Conservation (phyloP, 2,329 filamentous ascomycete genomes). For the Colletotrichum tofieldiae region DNA sequence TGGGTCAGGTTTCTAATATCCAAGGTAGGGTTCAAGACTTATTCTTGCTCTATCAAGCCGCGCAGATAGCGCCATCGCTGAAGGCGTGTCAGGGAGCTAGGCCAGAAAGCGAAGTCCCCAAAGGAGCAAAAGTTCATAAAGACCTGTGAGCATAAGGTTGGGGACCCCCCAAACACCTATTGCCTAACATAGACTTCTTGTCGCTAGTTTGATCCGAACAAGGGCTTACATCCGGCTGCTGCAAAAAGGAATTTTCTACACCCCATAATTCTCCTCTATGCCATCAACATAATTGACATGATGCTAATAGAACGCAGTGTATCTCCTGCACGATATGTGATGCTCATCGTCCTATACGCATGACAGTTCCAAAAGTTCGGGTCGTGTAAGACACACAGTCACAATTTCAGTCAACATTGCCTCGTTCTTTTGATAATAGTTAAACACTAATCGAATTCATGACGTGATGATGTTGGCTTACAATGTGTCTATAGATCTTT, state of each 20-base stretch:
- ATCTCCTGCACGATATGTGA: neutral
- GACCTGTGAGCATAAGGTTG: neutral
- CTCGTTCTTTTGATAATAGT: neutral
- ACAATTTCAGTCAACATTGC: neutral
- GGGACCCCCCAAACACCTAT: too few species aligned
- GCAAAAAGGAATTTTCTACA: too few species aligned
- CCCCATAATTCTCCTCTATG: too few species aligned
- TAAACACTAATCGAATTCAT: neutral
- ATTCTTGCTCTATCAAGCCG: neutral
- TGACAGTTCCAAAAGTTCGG: too few species aligned
- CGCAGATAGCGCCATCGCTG: neutral
- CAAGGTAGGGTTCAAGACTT: neutral
- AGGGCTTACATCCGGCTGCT: too few species aligned
- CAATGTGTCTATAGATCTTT: neutral
- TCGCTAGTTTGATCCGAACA: too few species aligned
- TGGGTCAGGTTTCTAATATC: neutral
- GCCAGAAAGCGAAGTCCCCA: neutral
- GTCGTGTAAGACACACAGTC: neutral
- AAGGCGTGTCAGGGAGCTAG: neutral
- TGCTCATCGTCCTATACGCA: neutral
- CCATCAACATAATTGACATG: too few species aligned
- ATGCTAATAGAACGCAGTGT: neutral
- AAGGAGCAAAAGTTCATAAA: neutral
- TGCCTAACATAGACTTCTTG: too few species aligned
- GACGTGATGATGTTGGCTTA: neutral